Evolutionary conservation across 2,329 filamentous ascomycete genomes (phyloP).

Genomic region (Diaporthe longicolla): DNA sequence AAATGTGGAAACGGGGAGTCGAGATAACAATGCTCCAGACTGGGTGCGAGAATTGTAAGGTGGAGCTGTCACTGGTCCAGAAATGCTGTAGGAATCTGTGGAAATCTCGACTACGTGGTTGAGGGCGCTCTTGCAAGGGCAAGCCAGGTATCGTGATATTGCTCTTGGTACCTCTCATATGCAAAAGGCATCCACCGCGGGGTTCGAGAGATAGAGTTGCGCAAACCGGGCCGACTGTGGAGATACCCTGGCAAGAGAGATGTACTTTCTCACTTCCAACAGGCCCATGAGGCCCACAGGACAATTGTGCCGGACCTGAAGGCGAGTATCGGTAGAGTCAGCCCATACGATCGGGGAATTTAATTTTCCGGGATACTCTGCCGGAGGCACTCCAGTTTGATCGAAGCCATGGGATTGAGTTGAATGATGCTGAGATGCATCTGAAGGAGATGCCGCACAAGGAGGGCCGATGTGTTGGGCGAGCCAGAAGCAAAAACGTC

Average conservation of each 20-base stretch:
- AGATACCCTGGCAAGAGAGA: background rate
- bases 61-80: background rate
- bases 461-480: background rate
- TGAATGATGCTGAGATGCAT: background rate
- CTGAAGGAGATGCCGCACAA: background rate
- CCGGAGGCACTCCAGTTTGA: background rate
- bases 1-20: background rate
- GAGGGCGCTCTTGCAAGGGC: background rate
- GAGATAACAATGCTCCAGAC: background rate
- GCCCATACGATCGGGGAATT: background rate
- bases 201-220: background rate
- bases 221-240: constrained; percentile 5
- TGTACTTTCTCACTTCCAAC: background rate
- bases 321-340: background rate
- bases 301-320: background rate
- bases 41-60: background rate
- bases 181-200: background rate
- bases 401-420: background rate
- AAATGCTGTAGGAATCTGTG: too few species aligned
- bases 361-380: background rate
- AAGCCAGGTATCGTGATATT: background rate
- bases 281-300: background rate
- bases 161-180: background rate
- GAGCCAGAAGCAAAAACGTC: background rate
- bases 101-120: background rate